Evolutionary conservation across 192 early-diverging fungal species (phyloP), one percentile per base, ranked within the genome.

Genomic region (Coemansia sp.): DNA sequence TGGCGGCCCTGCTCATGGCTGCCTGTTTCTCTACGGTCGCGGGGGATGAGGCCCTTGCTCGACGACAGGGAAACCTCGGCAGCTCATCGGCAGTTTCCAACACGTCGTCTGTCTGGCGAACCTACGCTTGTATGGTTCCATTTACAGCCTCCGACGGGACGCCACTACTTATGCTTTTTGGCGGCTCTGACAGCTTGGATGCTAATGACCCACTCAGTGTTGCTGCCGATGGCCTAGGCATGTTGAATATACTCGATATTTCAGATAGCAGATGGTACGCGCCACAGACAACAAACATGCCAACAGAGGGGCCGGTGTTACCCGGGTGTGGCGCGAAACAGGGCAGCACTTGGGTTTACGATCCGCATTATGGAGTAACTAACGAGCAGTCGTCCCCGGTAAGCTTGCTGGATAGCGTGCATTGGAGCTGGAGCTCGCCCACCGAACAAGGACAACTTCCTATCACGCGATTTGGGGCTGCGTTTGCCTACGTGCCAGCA

Each of bases 361-460:
- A 78, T 58, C 55, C 79, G 23, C 73, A 78, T 43, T 76, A 78
- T 11, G 66, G 73, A 20, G 45, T 53, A 33, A 21, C 62, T 4
- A 45, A 41, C 16, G 63, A 72, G 38, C 63, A 63, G 1, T 48
- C 76, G n/a, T 75, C 76, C 2, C 59, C 67, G 14, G 60, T 85
- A 5, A 66, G 76, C 24, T 45, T 79, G 15, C 72, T 85, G 34
- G 84, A 85, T 39, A 74, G 64, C 64, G 79, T 69, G 53, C 77
- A 82, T 38, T 77, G 80, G 84, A 83, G 73, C 30, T 85, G 84
- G 84, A 76, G 77, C 66, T 59, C 70, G 33, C 77, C 80, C 15
- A 76, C 78, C 1, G 56, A 69, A 53, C 67, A 79, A 49, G 72
- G 76, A 1, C 81, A 78, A 36, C 67, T 79, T 18, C 76, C 75